Base-by-base conservation (phyloP, 352 stramenopile species). In the Phytophthora meadii region DNA sequence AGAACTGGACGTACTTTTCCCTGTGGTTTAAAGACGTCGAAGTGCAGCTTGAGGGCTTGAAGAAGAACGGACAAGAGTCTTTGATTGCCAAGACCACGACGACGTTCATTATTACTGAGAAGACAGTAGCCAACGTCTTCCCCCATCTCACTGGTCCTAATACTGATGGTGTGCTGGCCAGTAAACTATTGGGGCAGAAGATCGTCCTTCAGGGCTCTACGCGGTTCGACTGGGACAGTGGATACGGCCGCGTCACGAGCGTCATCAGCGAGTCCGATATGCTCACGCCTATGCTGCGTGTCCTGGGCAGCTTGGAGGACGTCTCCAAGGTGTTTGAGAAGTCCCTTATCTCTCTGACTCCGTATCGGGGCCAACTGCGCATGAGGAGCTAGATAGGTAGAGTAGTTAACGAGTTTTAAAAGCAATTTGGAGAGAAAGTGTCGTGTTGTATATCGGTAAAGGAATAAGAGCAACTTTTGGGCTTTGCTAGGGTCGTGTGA, bases 1-100 rank as follows among this genome's bases (percentile, higher is more conserved):
- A 40, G 42, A 55, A 19, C 19, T 68, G 60, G 60, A 48, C 47
- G 24, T 68, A 25, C 5, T 10, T 62, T 10, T 68, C 44, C 3
- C 27, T 53, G 2, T 68, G 60, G 60, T 68, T 62, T 14, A 0
- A 53, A 44, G 41, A 61, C 9, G 34, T 61, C 7, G 34, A 55
- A 8, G 45, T 61, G 7, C 49, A 61, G 25, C 24, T 61, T n/a
- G 34, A 62, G 10, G 50, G 24, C 0, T n/a, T 67, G 19, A 19
- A 41, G 11, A 62, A 62, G 15, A 42, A 15, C 5, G 25, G 27
- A 34, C 4, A 7, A 7, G 42, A 22, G 15, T 50, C 34, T 19
- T 4, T 64, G 5, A 28, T 57, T 5, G 56, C 56, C 25, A 34
- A 19, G 5, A 64, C 34, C 4, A 55, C 25, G 3, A 56, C 45